phyloP scores from a whole-genome alignment of 805 yeast genomes.

The Alloascoidea hylecoeti region DNA sequence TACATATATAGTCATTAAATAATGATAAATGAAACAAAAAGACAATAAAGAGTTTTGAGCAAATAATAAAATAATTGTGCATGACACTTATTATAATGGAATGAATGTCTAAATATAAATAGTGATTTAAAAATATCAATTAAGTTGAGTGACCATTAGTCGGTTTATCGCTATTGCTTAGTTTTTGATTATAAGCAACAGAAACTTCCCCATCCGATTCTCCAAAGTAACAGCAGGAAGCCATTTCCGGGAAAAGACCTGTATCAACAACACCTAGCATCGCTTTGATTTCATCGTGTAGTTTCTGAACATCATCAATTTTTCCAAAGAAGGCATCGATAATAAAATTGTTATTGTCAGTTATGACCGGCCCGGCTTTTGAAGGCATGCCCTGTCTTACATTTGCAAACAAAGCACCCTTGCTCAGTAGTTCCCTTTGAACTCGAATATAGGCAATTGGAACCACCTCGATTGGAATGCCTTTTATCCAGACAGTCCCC shows the following conservation, averaged over 20 bases:
- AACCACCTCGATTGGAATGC: constrained; percentile 92
- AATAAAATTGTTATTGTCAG: constrained; percentile 89
- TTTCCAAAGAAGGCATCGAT: constrained; percentile 89
- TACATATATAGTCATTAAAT: no score
- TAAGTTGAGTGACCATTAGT: no score
- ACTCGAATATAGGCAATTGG: constrained; percentile 81
- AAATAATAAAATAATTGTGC: no score
- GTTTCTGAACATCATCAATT: constrained; percentile 29
- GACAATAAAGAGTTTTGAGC: no score
- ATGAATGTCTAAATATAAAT: no score
- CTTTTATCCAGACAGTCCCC: constrained; percentile 77
- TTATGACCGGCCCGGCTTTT: constrained; percentile 94
- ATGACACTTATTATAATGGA: no score
- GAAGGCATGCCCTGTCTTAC: constrained; percentile 81
- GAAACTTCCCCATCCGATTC: constrained; percentile 57
- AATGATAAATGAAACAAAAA: no score
- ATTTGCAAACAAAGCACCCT: constrained; percentile 51
- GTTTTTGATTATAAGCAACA: constrained; percentile 9
- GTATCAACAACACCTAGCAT: constrained; percentile 94
- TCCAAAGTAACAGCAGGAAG: constrained; percentile 79
- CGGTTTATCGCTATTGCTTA: no score
- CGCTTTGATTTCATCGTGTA: constrained; percentile 55
- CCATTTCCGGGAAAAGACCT: constrained; percentile 68
- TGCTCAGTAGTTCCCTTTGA: constrained; percentile 35
- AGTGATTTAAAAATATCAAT: no score